Evolutionary conservation across 2,329 filamentous ascomycete genomes (phyloP).

Genomic region (Falciphora oryzae): DNA sequence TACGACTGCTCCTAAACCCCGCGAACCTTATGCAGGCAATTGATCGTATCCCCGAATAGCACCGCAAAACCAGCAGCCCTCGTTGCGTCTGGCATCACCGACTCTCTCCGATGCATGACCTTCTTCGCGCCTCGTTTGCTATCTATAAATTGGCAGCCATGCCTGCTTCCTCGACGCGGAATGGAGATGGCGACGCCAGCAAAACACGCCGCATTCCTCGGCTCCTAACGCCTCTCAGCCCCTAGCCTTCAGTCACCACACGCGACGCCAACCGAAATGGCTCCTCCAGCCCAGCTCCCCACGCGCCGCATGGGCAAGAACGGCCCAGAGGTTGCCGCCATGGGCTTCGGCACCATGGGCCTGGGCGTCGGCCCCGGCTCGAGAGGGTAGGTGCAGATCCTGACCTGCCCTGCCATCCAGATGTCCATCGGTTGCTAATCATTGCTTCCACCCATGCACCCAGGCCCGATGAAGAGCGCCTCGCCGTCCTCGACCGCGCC

Average conservation of each 20-base stretch:
- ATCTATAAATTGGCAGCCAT: not conserved
- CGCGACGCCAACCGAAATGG: conserved; percentile 6
- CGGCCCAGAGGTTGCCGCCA: conserved; percentile 42
- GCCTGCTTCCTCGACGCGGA: not conserved
- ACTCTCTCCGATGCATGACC: no score
- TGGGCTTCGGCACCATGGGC: conserved; percentile 52
- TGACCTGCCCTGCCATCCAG: not conserved
- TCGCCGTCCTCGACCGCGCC: conserved; percentile 38
- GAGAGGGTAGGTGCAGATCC: conserved; percentile 10
- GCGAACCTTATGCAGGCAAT: no score
- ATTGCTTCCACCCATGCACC: not conserved
- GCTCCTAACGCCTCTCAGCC: not conserved
- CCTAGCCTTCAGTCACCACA: not conserved
- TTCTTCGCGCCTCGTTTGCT: no score
- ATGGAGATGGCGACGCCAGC: not conserved
- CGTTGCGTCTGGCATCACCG: no score
- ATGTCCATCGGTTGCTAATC: not conserved
- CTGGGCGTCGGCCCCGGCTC: conserved; percentile 31
- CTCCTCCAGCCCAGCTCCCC: conserved; percentile 15
- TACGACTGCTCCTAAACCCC: no score
- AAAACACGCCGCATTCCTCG: not conserved
- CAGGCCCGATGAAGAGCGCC: conserved; percentile 33
- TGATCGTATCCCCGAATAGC: no score
- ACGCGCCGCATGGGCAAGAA: conserved; percentile 44
- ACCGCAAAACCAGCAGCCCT: no score